Conservation (phyloP, 176 grass and related monocot species). For the maize (Zea mays) region Zm-B73-REFERENCE-NAM-5.0 NC_050097.1:71566001-71566500, state of each 20-base stretch:
- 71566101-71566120: too few species aligned
- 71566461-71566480: conserved; percentile 69
- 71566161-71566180: conserved; percentile 42
- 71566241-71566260: conserved; percentile 29
- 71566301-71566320: conserved; percentile 41
- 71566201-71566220: background rate
- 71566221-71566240: conserved; percentile 22
- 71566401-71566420: conserved; percentile 80
- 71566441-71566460: conserved; percentile 73
- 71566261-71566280: conserved; percentile 27
- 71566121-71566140: too few species aligned
- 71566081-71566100: too few species aligned
- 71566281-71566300: conserved; percentile 32
- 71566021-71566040: too few species aligned
- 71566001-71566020: too few species aligned
- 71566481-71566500: conserved; percentile 94
- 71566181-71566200: conserved; percentile 32
- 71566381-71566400: conserved; percentile 94
- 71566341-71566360: conserved; percentile 82
- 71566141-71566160: background rate
- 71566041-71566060: too few species aligned
- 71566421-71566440: conserved; percentile 72
- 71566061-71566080: too few species aligned
- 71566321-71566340: conserved; percentile 78
- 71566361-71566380: conserved; percentile 75